Evolutionary conservation across 805 yeast genomes (phyloP), one percentile per base, ranked within the genome.

Genomic region (Priceomyces fermenticarens): DNA sequence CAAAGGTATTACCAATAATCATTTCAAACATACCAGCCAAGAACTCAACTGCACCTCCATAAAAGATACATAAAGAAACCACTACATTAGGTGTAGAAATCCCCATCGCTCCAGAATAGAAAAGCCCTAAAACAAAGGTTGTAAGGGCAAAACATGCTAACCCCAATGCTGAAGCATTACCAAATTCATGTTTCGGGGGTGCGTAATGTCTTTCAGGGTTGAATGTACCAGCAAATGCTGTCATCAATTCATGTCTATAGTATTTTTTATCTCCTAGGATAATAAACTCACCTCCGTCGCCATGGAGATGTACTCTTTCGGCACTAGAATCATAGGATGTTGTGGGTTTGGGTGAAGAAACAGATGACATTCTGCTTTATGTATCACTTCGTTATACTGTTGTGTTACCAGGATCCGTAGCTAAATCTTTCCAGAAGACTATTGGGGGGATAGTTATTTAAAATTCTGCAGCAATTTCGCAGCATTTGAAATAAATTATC

Each of bases 171-270:
- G 80, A 75, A 1, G 82, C 79, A 49, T 74, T 74, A 11, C 66
- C 77, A 45, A 63, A 70, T 43, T 65, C 72, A 52, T 80, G 73
- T 37, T 60, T 54, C 4, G 81, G 72, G 42, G 67, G 60, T 14
- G 70, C 63, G 44, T 78, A 73, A 43, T 63, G 53, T 38, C 79
- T 73, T 11, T 60, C 64, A 4, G 77, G 67, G 37, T 70, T 70
- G 42, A 74, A 60, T 8, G 67, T 67, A 52, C 85, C 86, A 11
- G 84, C 86, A 53, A 82, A 81, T 2, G 87, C 88, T 27, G 67
- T 67, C 48, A 78, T 58, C 47, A 83, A 73, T 41, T 83, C 89
- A 23, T 68, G 68, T 40, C 77, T 71, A 41, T 69, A 66, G 58
- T 78, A 75, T 17, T 64, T 60, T 30, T 58, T 52, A 38, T 66